Base-by-base conservation (phyloP, 768 basidiomycete genomes). In the Leccinum imitatum region DNA sequence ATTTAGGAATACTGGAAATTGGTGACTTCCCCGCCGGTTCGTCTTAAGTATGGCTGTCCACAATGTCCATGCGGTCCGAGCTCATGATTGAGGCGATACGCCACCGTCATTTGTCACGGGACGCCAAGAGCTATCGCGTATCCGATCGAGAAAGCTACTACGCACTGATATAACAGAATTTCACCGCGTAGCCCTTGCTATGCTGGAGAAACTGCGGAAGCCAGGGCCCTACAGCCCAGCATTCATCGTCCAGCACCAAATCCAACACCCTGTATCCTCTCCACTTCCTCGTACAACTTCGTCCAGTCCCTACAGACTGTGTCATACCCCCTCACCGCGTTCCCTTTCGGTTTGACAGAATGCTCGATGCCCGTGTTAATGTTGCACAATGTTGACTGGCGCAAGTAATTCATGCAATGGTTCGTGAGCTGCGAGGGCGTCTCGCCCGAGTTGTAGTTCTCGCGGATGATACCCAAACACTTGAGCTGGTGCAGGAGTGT, bases 361-460 rank as follows among this genome's bases (percentile, higher is more conserved):
- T 64, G 57, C 17, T 63, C 63, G 15, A 63, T 53, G 17, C 63
- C 30, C 8, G 27, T 65, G 47, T 64, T 64, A 17, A 65, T 23
- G 10, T 60, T 60, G 54, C 58, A 65, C 50, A 64, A 13, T 9
- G 57, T 59, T 4, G 62, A 63, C 53, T 63, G 60, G 9, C 57
- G 60, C 31, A 61, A 35, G 6, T 61, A 61, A 27, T 61, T 59
- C 53, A 59, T 51, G 48, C 60, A 56, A 19, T 62, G 61, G 23
- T 55, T 60, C 25, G 61, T 60, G 31, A 60, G 53, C n/a, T 27
- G 58, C 14, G 61, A 62, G 4, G 54, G 54, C 10, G 54, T 54
- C 25, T 61, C 59, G 1, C 50, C 30, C 3, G 62, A 53, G 3
- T 35, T 50, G 7, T 19, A 56, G 6, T 53, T 62, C 30, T 63